Percentiles rank a stretch among this genome's conserved stretches.
These are phyloP conservation scores for Scheffersomyces titani DNA, from an alignment of 1,139 yeast species.

Conservation along the genomic window DNA sequence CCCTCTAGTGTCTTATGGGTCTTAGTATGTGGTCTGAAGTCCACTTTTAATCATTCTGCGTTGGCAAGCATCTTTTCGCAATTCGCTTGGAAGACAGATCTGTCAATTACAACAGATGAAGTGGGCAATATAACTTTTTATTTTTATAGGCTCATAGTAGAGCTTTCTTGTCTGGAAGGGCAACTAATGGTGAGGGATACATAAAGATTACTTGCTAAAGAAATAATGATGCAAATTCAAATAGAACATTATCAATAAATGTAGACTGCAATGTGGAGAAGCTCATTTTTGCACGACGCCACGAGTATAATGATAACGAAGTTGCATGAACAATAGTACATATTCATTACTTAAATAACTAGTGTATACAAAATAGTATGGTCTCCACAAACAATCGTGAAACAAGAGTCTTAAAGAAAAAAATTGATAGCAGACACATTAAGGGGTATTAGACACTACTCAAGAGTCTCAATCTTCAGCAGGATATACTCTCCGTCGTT, in stretches of 20 bases:
- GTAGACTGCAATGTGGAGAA: background rate
- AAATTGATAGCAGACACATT: background rate
- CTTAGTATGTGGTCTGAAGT: slow-evolving; percentile 70
- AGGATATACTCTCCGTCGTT: slow-evolving; percentile 4
- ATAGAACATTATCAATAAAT: background rate
- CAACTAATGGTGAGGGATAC: slow-evolving; percentile 11
- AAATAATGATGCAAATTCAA: background rate
- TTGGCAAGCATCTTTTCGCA: slow-evolving; percentile 32
- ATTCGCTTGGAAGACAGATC: slow-evolving; percentile 24
- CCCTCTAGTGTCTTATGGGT: slow-evolving; percentile 63
- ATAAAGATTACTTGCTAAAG: background rate
- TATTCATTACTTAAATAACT: background rate
- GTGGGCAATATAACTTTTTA: slow-evolving; percentile 45
- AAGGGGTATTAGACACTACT: background rate
- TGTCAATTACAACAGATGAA: slow-evolving; percentile 52
- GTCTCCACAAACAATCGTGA: no score
- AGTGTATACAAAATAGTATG: background rate
- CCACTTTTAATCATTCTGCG: slow-evolving; percentile 29
- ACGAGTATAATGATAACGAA: background rate
- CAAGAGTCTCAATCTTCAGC: background rate
- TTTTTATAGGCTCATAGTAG: slow-evolving; percentile 28
- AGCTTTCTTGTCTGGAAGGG: slow-evolving; percentile 24
- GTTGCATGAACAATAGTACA: background rate
- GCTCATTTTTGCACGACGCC: background rate
- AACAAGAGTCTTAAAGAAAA: background rate